A percentile compares a stretch with the other conserved stretches of the same genome.
Evolutionary conservation across 2,329 filamentous ascomycete genomes (phyloP).

Genomic region (Exophiala alcalophila): DNA sequence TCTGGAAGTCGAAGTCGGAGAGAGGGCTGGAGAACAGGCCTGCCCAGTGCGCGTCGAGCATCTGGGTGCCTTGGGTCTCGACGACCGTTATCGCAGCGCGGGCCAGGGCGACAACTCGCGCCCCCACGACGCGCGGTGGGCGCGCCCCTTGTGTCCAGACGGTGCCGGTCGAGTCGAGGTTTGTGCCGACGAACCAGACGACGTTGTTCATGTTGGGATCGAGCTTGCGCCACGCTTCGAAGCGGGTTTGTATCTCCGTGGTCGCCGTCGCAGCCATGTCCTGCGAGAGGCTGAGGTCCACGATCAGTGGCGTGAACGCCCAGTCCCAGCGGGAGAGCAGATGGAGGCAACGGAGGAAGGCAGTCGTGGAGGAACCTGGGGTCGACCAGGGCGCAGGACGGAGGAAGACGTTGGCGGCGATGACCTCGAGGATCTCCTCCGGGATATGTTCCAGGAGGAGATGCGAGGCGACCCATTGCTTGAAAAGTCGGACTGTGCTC

Average conservation of each 20-base stretch:
- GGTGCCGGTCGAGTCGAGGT: conserved; percentile 71
- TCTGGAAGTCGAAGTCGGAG: conserved; percentile 79
- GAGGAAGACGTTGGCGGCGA: conserved; percentile 74
- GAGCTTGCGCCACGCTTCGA: conserved; percentile 81
- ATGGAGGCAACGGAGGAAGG: conserved; percentile 75
- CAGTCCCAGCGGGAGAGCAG: conserved; percentile 90
- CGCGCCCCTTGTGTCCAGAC: conserved; percentile 70
- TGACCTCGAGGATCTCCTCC: conserved; percentile 79
- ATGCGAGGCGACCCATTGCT: conserved; percentile 85
- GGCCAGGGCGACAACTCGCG: conserved; percentile 77
- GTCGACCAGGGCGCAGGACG: conserved; percentile 75
- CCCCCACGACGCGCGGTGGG: conserved; percentile 78
- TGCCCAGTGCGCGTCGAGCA: conserved; percentile 51
- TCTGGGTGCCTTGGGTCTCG: conserved; percentile 49
- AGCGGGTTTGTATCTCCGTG: conserved; percentile 51
- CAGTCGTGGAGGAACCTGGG: conserved; percentile 73
- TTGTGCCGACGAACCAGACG: conserved; percentile 76
- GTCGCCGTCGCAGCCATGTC: conserved; percentile 57
- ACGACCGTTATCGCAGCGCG: conserved; percentile 68
- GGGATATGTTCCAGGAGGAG: conserved; percentile 72
- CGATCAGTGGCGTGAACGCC: conserved; percentile 74
- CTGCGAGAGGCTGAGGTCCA: conserved; percentile 63
- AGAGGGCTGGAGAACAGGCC: conserved; percentile 69
- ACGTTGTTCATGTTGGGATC: conserved; percentile 85
- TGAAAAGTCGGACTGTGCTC: conserved; percentile 76